phyloP scores from a whole-genome alignment of 331 rosid species.

The Erythrophleum ivorense region DNA sequence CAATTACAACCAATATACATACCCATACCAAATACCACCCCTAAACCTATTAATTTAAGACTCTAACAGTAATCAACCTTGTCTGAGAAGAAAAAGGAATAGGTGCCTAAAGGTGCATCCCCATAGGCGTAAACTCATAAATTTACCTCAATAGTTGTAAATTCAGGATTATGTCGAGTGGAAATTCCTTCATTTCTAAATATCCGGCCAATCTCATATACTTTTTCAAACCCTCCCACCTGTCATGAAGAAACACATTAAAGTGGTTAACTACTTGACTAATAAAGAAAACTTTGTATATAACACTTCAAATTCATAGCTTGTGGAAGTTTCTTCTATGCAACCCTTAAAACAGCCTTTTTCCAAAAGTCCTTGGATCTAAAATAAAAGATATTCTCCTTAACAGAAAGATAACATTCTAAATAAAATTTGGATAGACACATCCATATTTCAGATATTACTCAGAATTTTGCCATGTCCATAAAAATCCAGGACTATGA shows the following conservation, averaged over 20 bases:
- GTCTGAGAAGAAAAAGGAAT: constrained; percentile 17
- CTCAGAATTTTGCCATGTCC: constrained; percentile 25
- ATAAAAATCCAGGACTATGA: constrained; percentile 30
- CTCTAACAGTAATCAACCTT: constrained; percentile 29
- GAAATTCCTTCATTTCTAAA: constrained; percentile 99
- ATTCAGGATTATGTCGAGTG: constrained; percentile 98
- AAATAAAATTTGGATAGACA: not conserved
- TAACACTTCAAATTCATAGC: constrained; percentile 37
- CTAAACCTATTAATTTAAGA: constrained; percentile 14
- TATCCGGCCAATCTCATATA: constrained; percentile 94
- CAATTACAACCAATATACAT: not conserved
- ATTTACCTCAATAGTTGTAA: constrained; percentile 94
- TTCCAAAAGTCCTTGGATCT: constrained; percentile 11
- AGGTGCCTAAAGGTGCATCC: constrained; percentile 27
- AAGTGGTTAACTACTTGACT: constrained; percentile 27
- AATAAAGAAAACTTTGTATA: constrained; percentile 14
- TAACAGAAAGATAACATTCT: constrained; percentile 23
- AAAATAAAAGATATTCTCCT: constrained; percentile 36
- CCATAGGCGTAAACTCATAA: constrained; percentile 2
- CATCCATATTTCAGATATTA: constrained; percentile 6
- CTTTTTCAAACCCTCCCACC: constrained; percentile 99
- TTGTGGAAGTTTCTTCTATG: constrained; percentile 18
- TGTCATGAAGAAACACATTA: constrained; percentile 45
- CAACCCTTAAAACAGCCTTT: not conserved
- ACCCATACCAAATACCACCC: constrained; percentile 6